phyloP scores from a whole-genome alignment of 495 filamentous ascomycete genomes.

The Daldinia grandis region DNA sequence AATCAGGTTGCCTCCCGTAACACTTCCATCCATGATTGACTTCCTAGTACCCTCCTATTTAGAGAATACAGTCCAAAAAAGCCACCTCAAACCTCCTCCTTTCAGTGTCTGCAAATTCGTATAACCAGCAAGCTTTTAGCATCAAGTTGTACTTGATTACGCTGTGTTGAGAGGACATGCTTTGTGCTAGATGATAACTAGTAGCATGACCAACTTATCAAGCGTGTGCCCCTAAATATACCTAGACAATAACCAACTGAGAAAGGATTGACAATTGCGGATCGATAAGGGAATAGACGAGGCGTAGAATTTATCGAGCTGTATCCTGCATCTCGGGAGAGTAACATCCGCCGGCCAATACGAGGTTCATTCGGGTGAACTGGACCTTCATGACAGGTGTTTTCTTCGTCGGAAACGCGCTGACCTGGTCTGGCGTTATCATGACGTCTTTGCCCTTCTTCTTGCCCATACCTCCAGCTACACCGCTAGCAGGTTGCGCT shows the following conservation, averaged over 20 bases:
- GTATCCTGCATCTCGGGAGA: constrained; percentile 51
- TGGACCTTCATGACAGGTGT: constrained; percentile 91
- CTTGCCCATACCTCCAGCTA: constrained; percentile 67
- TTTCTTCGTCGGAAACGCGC: constrained; percentile 93
- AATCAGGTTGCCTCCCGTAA: background rate
- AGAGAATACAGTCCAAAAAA: background rate
- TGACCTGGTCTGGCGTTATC: constrained; percentile 91
- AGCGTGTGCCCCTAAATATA: background rate
- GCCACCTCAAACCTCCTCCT: background rate
- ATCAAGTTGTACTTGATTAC: background rate
- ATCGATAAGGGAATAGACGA: background rate
- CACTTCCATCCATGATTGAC: background rate
- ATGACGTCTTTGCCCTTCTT: constrained; percentile 90
- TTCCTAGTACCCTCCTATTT: background rate
- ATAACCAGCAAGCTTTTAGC: background rate
- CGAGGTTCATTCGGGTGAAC: constrained; percentile 92
- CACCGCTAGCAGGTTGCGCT: constrained; percentile 50
- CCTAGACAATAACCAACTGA: background rate
- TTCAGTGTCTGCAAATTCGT: background rate
- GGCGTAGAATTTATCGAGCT: constrained; percentile 17
- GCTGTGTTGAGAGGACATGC: background rate
- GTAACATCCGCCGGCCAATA: constrained; percentile 88
- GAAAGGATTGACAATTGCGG: background rate
- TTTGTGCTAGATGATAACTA: background rate
- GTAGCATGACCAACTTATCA: background rate